These are phyloP conservation scores for Podospora anserina DNA, from an alignment of 495 filamentous ascomycete genomes.

Conservation along the genomic window DNA sequence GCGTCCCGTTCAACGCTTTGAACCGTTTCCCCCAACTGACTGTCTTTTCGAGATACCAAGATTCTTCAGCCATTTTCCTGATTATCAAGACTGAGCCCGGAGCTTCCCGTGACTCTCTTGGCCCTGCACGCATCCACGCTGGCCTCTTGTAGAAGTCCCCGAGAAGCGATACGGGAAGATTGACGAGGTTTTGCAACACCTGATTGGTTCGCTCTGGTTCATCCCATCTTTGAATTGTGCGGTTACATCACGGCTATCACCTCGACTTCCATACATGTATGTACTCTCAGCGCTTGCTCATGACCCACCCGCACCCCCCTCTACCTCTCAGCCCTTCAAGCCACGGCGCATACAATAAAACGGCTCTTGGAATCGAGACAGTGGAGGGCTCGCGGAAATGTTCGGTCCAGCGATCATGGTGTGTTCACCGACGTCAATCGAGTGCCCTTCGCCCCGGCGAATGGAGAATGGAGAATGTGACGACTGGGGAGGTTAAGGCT, in stretches of 20 bases:
- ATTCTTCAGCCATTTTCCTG: background rate
- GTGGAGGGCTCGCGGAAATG: background rate
- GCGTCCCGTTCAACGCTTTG: background rate
- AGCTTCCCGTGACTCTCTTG: conserved; percentile 1
- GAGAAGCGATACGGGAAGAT: background rate
- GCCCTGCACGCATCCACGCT: background rate
- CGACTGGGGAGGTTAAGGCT: background rate
- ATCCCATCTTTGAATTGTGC: background rate
- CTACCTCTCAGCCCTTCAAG: conserved; percentile 1
- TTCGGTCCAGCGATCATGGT: too few relatives aligned
- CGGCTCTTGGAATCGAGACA: background rate
- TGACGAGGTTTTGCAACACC: background rate
- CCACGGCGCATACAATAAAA: background rate
- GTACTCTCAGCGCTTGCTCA: background rate
- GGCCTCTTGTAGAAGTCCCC: background rate
- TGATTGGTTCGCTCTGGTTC: background rate
- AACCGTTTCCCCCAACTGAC: background rate
- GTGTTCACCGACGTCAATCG: background rate
- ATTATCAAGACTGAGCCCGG: background rate
- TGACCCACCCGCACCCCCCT: conserved; percentile 1
- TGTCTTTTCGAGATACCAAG: background rate
- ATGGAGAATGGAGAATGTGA: background rate
- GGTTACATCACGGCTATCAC: background rate
- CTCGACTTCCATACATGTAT: background rate
- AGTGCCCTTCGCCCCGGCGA: too few relatives aligned